Evolutionary conservation across 495 filamentous ascomycete species (phyloP).

Genomic region (Jackrogersella minutella): DNA sequence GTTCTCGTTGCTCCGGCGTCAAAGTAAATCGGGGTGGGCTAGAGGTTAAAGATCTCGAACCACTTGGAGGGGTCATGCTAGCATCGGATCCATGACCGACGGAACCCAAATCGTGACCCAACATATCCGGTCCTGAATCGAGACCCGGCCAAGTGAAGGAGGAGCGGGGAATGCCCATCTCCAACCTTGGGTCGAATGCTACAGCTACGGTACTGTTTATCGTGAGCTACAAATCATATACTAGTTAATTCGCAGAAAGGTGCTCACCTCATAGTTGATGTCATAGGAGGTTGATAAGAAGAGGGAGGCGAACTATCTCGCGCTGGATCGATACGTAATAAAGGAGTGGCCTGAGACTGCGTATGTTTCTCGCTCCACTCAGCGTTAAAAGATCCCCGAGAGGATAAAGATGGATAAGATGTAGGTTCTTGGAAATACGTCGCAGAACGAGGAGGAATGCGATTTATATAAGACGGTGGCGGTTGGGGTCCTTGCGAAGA

Average conservation of each 20-base stretch:
- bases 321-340: constrained; percentile 48
- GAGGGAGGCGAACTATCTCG: constrained; percentile 40
- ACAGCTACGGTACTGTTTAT: constrained; percentile 54
- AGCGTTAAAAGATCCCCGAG: constrained; percentile 40
- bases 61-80: constrained; percentile 54
- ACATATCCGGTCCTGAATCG: constrained; percentile 48
- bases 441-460: constrained; percentile 40
- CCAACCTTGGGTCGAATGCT: constrained; percentile 54
- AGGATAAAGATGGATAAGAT: constrained; percentile 44
- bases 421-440: constrained; percentile 29
- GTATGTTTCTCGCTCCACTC: constrained; percentile 45
- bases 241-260: neutral
- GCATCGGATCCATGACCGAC: constrained; percentile 50
- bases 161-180: constrained; percentile 54
- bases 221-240: constrained; percentile 11
- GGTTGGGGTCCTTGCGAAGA: constrained; percentile 41
- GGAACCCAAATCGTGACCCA: constrained; percentile 51
- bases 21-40: constrained; percentile 56
- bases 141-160: constrained; percentile 56
- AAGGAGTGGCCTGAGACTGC: constrained; percentile 45
- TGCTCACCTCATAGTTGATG: constrained; percentile 54
- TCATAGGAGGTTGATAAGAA: constrained; percentile 44
- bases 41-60: constrained; percentile 54
- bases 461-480: constrained; percentile 35
- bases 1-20: constrained; percentile 57